Evolutionary conservation across 106 monocot genomes (phyloP), one percentile per base, ranked within the genome.

Genomic region (Dioscorea dumetorum): DNA sequence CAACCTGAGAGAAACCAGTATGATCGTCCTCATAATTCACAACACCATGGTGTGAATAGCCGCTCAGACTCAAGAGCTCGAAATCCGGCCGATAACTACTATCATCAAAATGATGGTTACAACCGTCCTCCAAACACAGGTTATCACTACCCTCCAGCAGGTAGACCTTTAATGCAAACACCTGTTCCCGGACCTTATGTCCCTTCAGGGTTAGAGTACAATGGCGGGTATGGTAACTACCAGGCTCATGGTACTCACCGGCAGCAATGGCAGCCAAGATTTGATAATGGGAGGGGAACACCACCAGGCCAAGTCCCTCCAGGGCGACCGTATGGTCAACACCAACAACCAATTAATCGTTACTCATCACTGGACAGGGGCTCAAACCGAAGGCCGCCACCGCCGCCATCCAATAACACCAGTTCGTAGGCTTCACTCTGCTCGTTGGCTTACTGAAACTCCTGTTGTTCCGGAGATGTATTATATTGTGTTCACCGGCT

Each of bases 351-450:
- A 20, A 63, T 24, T 35, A 82, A 86, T 67, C 82, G 75, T 16
- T 90, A 68, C 61, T 41, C 65, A 22, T 67, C 72, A 31, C 70
- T 90, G n/a, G 72, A 67, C 51, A 61, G 89, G 58, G 74, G 77
- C 4, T 66, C 63, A n/a, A 78, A 67, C 71, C 63, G 33, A 24
- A 77, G 77, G 33, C 80, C 63, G 12, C 70, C 33, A 41, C 78
- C n/a, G n/a, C 78, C 83, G 6, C 41, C 41, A 10, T 41, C 41
- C 41, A 6, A 5, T 41, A 1, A 41, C 6, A 0, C 9, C 5
- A 41, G 41, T 1, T 41, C 41, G 6, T 41, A 41, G 41, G 10
- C 10, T 6, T 41, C n/a, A 5, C 41, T 5, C 41, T 41, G 41
- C 41, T 41, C 41, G 3, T 41, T 41, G 2, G 41, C 41, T 41